Percentiles rank a stretch among this genome's conserved stretches.
phyloP scores from a whole-genome alignment of 1,284 basidiomycete species.

The Ustilago cynodontis region DNA sequence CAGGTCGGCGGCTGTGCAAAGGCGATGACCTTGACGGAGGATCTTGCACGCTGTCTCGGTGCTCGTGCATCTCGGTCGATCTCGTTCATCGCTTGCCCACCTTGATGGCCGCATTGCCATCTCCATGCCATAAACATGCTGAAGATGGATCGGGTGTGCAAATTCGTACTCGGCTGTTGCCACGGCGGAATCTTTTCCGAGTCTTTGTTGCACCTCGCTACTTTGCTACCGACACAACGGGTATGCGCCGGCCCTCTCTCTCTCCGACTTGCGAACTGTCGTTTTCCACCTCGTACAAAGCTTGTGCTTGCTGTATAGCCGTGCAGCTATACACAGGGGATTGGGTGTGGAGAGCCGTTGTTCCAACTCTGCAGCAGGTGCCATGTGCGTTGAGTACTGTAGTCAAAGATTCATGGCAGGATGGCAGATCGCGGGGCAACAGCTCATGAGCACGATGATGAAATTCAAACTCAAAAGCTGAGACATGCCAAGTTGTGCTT shows the following conservation, averaged over 20 bases:
- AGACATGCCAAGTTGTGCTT: constrained; percentile 13
- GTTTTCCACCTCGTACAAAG: neutral
- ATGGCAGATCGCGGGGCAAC: neutral
- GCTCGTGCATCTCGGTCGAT: neutral
- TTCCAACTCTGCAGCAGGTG: neutral
- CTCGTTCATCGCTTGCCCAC: constrained; percentile 13
- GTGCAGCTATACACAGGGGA: neutral
- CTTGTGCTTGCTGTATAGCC: neutral
- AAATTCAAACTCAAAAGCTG: constrained; percentile 5
- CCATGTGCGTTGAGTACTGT: neutral
- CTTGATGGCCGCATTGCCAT: constrained; percentile 1
- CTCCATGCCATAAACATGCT: neutral
- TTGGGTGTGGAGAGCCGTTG: constrained; percentile 1
- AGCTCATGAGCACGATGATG: constrained; percentile 6
- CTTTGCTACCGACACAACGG: neutral
- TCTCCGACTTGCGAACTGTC: neutral
- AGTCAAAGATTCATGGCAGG: neutral
- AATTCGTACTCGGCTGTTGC: constrained; percentile 8
- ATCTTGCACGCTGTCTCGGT: neutral
- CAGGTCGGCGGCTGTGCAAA: too few relatives aligned
- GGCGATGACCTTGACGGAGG: too few relatives aligned
- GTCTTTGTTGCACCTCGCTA: constrained; percentile 11
- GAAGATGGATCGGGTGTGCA: constrained; percentile 6
- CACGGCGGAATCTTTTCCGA: neutral
- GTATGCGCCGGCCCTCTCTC: constrained; percentile 3